These are phyloP conservation scores for Dorcoceras hygrometricum DNA, from an alignment of 257 asterid genomes.

Conservation along the genomic window DNA sequence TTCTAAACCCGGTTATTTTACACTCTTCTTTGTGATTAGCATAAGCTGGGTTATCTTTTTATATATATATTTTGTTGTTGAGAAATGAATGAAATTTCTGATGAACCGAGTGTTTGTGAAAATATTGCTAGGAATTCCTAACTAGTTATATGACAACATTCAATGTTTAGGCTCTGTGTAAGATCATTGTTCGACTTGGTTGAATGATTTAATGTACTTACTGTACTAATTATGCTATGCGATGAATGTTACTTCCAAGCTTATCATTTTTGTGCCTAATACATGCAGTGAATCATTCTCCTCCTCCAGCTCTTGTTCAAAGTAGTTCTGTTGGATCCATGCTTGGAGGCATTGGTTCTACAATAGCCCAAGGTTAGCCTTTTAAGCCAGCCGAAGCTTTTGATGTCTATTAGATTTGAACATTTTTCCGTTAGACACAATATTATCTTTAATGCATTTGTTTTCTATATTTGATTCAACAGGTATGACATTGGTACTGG, in stretches of 20 bases:
- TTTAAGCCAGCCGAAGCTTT: background rate
- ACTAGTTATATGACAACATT: background rate
- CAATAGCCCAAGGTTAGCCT: constrained; percentile 61
- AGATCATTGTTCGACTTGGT: background rate
- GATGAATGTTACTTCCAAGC: background rate
- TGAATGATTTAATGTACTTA: background rate
- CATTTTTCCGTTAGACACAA: background rate
- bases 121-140: too few species aligned
- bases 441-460: background rate
- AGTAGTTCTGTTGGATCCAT: constrained; percentile 57
- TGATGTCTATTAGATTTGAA: background rate
- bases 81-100: too few species aligned
- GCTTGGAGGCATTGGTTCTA: constrained; percentile 54
- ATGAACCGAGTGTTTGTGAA: too few species aligned
- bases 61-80: too few species aligned
- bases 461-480: background rate
- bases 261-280: constrained; percentile 9
- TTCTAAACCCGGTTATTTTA: too few species aligned
- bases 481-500: constrained; percentile 95
- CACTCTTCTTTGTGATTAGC: too few species aligned
- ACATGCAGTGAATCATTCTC: constrained; percentile 52
- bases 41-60: too few species aligned
- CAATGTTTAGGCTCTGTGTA: background rate
- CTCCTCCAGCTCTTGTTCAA: constrained; percentile 63
- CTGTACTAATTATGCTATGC: constrained; percentile 1